Evolutionary conservation across 805 yeast species (phyloP).

Genomic region (Kuraishia hungarica): DNA sequence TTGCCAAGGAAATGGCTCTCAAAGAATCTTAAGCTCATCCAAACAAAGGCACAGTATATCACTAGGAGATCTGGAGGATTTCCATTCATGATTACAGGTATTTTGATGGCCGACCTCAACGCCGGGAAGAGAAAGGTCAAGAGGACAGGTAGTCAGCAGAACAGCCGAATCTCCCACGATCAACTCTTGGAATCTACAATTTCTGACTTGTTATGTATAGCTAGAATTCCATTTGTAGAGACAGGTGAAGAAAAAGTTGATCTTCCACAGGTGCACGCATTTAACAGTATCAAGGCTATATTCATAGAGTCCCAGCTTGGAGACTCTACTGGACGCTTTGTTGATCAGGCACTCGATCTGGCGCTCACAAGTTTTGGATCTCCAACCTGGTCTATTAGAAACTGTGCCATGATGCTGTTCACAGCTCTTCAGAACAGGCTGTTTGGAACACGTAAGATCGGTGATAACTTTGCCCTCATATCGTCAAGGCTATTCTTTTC

Average conservation of each 20-base stretch:
- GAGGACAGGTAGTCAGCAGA: conserved; percentile 14
- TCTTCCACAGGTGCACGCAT: conserved; percentile 89
- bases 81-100: conserved; percentile 71
- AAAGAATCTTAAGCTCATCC: conserved; percentile 42
- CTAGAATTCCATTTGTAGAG: conserved; percentile 36
- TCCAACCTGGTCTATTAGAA: conserved; percentile 76
- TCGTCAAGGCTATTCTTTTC: conserved; percentile 68
- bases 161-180: conserved; percentile 15
- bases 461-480: conserved; percentile 27
- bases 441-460: conserved; percentile 51
- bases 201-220: conserved; percentile 42
- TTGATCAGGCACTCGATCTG: conserved; percentile 50
- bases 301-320: conserved; percentile 67
- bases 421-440: conserved; percentile 74
- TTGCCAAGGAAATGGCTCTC: conserved; percentile 53
- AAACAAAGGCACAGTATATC: conserved; percentile 55
- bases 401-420: conserved; percentile 90
- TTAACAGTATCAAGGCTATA: conserved; percentile 72
- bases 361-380: conserved; percentile 59
- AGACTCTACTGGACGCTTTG: conserved; percentile 36
- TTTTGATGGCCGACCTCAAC: conserved; percentile 43
- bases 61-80: conserved; percentile 91
- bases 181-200: conserved; percentile 43
- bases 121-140: neutral
- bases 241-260: conserved; percentile 48